phyloP scores from a whole-genome alignment of 1,284 basidiomycete species.

The Ustilago sp. region DNA sequence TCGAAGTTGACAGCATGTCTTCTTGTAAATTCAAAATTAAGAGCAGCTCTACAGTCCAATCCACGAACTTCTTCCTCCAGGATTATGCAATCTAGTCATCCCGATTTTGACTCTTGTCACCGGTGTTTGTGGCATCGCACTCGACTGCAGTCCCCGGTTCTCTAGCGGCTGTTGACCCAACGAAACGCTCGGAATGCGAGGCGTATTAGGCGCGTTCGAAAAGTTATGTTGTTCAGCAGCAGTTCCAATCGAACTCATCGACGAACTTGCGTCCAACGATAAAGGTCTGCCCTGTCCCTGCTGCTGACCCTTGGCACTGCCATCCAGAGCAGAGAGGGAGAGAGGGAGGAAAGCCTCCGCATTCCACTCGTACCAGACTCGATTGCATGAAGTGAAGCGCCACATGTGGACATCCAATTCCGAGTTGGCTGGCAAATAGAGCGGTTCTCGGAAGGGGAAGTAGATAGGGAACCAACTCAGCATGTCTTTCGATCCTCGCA shows the following conservation, averaged over 20 bases:
- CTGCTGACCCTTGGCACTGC: slow-evolving; percentile 7
- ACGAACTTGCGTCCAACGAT: slow-evolving; percentile 40
- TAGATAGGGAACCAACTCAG: slow-evolving; percentile 98
- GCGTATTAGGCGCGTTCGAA: slow-evolving; percentile 63
- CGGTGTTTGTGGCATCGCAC: slow-evolving; percentile 16
- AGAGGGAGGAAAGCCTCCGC: slow-evolving; percentile 86
- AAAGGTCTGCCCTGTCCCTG: slow-evolving; percentile 15
- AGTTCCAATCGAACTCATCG: slow-evolving; percentile 27
- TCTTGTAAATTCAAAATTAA: background rate
- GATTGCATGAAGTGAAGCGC: slow-evolving; percentile 81
- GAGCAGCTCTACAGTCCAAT: slow-evolving; percentile 73
- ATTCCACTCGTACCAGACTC: slow-evolving; percentile 99
- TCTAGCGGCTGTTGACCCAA: slow-evolving; percentile 15
- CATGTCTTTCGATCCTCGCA: slow-evolving; percentile 87
- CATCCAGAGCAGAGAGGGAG: slow-evolving; percentile 27
- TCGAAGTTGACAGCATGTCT: background rate
- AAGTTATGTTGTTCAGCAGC: slow-evolving; percentile 41
- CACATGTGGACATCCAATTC: slow-evolving; percentile 94
- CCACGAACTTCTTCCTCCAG: slow-evolving; percentile 88
- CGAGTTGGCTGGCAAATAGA: slow-evolving; percentile 90
- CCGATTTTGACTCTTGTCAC: slow-evolving; percentile 82
- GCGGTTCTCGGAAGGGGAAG: slow-evolving; percentile 85
- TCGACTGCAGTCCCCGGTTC: slow-evolving; percentile 15
- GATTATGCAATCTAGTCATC: slow-evolving; percentile 90
- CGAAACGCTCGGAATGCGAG: slow-evolving; percentile 51